Evolutionary conservation across 495 filamentous ascomycete species (phyloP).

Genomic region (Aspergillus nanangensis): DNA sequence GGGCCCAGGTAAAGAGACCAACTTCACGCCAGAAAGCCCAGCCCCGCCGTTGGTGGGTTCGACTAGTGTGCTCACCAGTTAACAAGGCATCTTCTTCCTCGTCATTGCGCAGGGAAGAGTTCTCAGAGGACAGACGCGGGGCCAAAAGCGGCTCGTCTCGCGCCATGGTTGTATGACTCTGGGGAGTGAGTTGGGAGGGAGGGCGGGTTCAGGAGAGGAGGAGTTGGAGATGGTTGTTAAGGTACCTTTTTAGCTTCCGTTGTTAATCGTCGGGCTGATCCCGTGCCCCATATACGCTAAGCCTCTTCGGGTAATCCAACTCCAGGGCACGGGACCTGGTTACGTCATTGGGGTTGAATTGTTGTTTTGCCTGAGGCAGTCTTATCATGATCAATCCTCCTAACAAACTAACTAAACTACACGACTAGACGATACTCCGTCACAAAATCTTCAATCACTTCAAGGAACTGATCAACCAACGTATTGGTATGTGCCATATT

Average conservation of each 20-base stretch:
- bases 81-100: conserved; percentile 65
- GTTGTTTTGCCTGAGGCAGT: too few relatives aligned
- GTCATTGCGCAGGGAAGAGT: conserved; percentile 39
- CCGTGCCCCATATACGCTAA: too few relatives aligned
- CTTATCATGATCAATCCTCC: too few relatives aligned
- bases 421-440: neutral
- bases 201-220: too few relatives aligned
- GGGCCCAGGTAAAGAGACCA: conserved; percentile 78
- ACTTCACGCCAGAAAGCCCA: conserved; percentile 63
- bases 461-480: conserved; percentile 34
- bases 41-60: conserved; percentile 25
- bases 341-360: too few relatives aligned
- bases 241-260: too few relatives aligned
- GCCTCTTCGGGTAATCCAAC: too few relatives aligned
- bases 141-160: conserved; percentile 41
- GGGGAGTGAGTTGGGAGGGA: too few relatives aligned
- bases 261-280: too few relatives aligned
- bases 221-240: conserved; percentile 2
- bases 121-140: conserved; percentile 41
- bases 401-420: too few relatives aligned
- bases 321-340: too few relatives aligned
- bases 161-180: conserved; percentile 34
- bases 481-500: conserved; percentile 34
- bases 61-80: conserved; percentile 48
- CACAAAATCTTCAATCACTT: conserved; percentile 2